phyloP scores from a whole-genome alignment of 495 filamentous ascomycete genomes.

The Pseudoneurospora amorphoporcata region DNA sequence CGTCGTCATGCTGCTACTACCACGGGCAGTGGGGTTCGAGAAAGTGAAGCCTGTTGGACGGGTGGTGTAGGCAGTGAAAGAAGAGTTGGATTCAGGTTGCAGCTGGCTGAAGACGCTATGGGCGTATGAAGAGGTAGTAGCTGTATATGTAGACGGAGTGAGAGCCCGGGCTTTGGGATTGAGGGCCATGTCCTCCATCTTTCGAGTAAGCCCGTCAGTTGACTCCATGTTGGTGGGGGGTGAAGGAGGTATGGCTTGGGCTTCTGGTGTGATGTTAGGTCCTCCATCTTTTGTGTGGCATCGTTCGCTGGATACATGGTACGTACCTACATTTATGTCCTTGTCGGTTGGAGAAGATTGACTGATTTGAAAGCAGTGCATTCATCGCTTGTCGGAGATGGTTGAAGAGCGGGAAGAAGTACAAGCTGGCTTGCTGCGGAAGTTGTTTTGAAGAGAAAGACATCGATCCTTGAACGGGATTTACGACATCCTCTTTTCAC shows the following conservation, averaged over 20 bases:
- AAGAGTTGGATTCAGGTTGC: neutral
- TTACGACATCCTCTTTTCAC: neutral
- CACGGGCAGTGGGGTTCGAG: neutral
- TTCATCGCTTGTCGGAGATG: neutral
- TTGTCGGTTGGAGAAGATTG: neutral
- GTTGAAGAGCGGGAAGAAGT: neutral
- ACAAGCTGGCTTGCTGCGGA: neutral
- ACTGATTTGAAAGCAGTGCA: neutral
- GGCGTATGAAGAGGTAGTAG: neutral
- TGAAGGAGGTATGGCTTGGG: neutral
- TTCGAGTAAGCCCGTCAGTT: neutral
- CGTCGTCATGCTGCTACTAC: neutral
- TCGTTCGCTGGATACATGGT: neutral
- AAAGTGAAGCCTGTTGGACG: too few relatives aligned
- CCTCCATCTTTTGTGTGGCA: neutral
- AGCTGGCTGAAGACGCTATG: neutral
- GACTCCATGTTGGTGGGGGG: neutral
- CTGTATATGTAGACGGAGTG: accelerated
- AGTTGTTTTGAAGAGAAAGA: neutral
- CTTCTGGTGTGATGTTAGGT: neutral
- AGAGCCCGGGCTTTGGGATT: neutral
- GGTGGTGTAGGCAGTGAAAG: neutral
- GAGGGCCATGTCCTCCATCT: neutral
- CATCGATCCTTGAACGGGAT: neutral
- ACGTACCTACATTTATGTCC: neutral